Evolutionary conservation across 768 basidiomycete genomes (phyloP).

Genomic region (Amylocystis lapponica): DNA sequence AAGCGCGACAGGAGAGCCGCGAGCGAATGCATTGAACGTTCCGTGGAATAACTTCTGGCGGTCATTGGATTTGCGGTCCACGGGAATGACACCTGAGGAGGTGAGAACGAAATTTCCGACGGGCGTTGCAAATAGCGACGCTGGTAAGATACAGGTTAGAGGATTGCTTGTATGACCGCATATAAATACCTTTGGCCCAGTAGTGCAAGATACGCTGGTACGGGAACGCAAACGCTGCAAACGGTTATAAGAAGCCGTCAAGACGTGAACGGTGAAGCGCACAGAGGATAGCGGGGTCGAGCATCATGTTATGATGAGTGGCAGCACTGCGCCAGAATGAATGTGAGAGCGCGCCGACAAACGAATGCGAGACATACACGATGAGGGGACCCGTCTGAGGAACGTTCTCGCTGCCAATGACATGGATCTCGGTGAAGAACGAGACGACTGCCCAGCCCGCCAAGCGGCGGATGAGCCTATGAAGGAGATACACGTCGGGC

Average conservation of each 20-base stretch:
- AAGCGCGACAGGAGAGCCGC: slow-evolving; percentile 81
- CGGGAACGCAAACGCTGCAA: slow-evolving; percentile 69
- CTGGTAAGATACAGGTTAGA: slow-evolving; percentile 28
- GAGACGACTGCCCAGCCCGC: slow-evolving; percentile 72
- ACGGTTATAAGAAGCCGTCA: slow-evolving; percentile 5
- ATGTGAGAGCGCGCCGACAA: background rate
- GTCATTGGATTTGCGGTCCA: slow-evolving; percentile 92
- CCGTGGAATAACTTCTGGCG: slow-evolving; percentile 82
- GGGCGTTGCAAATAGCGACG: slow-evolving; percentile 78
- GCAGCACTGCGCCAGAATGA: slow-evolving; percentile 61
- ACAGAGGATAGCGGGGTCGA: slow-evolving; percentile 83
- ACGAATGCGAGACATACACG: slow-evolving; percentile 51
- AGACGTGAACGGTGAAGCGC: slow-evolving; percentile 19
- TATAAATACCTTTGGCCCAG: slow-evolving; percentile 80
- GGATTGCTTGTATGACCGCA: background rate
- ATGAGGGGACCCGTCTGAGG: slow-evolving; percentile 87
- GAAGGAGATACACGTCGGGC: slow-evolving; percentile 41
- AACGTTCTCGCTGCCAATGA: slow-evolving; percentile 86
- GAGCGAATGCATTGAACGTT: slow-evolving; percentile 79
- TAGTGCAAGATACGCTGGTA: slow-evolving; percentile 78
- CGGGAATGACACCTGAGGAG: slow-evolving; percentile 95
- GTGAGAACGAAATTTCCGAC: slow-evolving; percentile 65
- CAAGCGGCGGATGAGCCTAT: slow-evolving; percentile 64
- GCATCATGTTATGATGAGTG: slow-evolving; percentile 94
- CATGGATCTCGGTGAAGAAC: slow-evolving; percentile 85